Percentiles rank a stretch among this genome's conserved stretches.
phyloP scores from a whole-genome alignment of 352 stramenopile genomes.

The Phytopythium ostracodes region DNA sequence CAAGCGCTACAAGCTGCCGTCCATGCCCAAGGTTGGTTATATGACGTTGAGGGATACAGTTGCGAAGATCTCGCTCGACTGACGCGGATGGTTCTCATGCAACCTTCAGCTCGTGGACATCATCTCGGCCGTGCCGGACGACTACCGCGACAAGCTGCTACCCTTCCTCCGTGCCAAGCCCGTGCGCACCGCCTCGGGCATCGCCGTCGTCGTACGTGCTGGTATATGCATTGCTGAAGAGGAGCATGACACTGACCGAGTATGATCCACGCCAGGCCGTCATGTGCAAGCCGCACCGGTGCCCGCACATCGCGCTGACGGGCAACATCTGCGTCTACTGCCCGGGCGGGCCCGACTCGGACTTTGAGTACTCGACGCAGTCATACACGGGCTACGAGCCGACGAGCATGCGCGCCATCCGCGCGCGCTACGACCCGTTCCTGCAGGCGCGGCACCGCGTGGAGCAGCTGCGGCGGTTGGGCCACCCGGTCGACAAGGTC shows the following conservation, averaged over 20 bases:
- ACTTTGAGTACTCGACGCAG: conserved; percentile 97
- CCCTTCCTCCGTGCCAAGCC: conserved; percentile 94
- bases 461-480: conserved; percentile 81
- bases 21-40: conserved; percentile 77
- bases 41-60: not conserved
- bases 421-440: conserved; percentile 94
- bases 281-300: conserved; percentile 98
- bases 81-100: not conserved
- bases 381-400: conserved; percentile 98
- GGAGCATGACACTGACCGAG: too few relatives aligned
- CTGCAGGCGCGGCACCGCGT: conserved; percentile 92
- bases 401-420: conserved; percentile 95
- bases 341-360: conserved; percentile 92
- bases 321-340: conserved; percentile 97
- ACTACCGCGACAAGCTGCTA: conserved; percentile 90
- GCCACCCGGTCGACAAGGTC: conserved; percentile 95
- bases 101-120: conserved; percentile 89
- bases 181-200: conserved; percentile 92
- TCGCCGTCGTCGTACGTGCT: conserved; percentile 88
- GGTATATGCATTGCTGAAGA: too few relatives aligned
- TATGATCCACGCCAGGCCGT: too few relatives aligned
- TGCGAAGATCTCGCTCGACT: not conserved
- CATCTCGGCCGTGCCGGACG: conserved; percentile 91
- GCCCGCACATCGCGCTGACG: conserved; percentile 96
- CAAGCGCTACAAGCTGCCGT: conserved; percentile 89